Evolutionary conservation across 257 asterid species (phyloP).

Genomic region (Verbascum thapsus): DNA sequence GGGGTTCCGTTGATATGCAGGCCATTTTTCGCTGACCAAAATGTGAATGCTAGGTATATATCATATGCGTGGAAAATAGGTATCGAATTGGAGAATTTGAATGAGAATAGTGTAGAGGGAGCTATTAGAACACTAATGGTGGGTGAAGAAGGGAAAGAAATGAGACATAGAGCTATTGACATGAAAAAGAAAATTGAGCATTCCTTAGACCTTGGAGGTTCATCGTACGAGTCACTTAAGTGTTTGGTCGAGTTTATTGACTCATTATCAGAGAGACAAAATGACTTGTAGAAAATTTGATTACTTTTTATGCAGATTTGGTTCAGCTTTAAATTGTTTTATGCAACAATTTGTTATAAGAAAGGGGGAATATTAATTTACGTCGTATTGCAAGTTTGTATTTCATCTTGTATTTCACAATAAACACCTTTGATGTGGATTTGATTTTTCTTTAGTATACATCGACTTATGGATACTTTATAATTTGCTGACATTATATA

Average conservation of each 20-base stretch:
- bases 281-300: background rate
- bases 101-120: constrained; percentile 31
- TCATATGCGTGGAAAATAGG: constrained; percentile 44
- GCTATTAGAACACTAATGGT: constrained; percentile 41
- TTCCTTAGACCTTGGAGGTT: constrained; percentile 30
- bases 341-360: too few relatives aligned
- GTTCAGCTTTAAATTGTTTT: too few relatives aligned
- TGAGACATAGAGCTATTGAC: constrained; percentile 31
- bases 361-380: too few relatives aligned
- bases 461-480: too few relatives aligned
- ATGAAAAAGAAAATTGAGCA: constrained; percentile 27
- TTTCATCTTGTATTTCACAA: too few relatives aligned
- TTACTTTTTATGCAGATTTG: too few relatives aligned
- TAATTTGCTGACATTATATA: too few relatives aligned
- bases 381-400: too few relatives aligned
- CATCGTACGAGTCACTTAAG: constrained; percentile 32
- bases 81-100: constrained; percentile 30
- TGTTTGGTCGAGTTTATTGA: constrained; percentile 39
- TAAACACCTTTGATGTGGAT: too few relatives aligned
- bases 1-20: constrained; percentile 44
- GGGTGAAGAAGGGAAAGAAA: constrained; percentile 32
- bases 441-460: too few relatives aligned
- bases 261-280: constrained; percentile 7
- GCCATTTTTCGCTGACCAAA: constrained; percentile 41
- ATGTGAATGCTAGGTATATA: constrained; percentile 35